Evolutionary conservation across 1,284 basidiomycete genomes (phyloP), one percentile per base, ranked within the genome.

Genomic region (Stygiomarasmius scandens): DNA sequence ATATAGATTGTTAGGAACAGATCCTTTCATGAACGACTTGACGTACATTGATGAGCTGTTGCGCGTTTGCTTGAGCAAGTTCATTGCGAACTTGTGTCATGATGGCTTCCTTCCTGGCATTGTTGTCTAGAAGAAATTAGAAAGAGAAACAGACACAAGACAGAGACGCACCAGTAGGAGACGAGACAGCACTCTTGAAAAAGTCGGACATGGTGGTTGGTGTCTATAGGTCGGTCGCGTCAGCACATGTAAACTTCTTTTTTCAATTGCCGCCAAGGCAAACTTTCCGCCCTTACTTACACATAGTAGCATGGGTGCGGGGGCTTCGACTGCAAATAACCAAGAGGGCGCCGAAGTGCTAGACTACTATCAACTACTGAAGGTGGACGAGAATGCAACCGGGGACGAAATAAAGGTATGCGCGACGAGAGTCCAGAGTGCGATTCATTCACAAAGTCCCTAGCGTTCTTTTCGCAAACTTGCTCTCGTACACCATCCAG

Each of bases 401-500:
- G 70, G 78, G n/a, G 93, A 95, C 45, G 93, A 96, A 67, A 96
- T 96, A 75, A 95, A 89, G 80, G 94, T 87, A 54, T 52, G 77
- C 47, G 32, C 43, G 50, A 38, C 2, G 36, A 48, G 46, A 29
- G 23, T 22, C 29, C 29, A 5, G 29, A 32, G 25, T 41, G 49
- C 43, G 57, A 47, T 52, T 62, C 44, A 56, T 45, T 57, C 41
- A 56, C 19, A 60, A 48, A 64, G n/a, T 50, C 23, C 11, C 19
- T 27, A 95, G 92, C 82, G 81, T 72, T 87, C 94, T 12, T 96
- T 95, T 72, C 80, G 94, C 51, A 86, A 81, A 67, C 82, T 95
- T 5, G 94, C 94, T 9, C 80, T 96, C 16, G 75, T 92, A 16
- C 92, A 96, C 70, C 93, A 96, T 71, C 93, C 93, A 1, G 94